A percentile compares a stretch with the other conserved stretches of the same genome.
Evolutionary conservation across 2,329 filamentous ascomycete genomes (phyloP).

Genomic region (Epichloe gansuensis): DNA sequence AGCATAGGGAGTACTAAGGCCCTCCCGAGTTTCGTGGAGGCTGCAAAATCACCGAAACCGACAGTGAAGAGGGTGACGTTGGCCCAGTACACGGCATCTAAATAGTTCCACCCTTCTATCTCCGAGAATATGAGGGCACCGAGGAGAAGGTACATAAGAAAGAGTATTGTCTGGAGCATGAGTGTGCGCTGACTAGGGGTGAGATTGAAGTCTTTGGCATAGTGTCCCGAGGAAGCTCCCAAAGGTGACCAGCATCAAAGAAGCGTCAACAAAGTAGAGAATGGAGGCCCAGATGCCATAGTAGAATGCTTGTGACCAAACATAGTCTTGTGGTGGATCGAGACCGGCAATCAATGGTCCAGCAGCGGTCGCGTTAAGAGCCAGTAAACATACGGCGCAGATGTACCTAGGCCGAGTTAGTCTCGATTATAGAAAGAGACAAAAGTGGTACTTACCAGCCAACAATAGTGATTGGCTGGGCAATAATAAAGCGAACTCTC

Average conservation of each 20-base stretch:
- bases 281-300: slow-evolving; percentile 71
- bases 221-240: slow-evolving; percentile 58
- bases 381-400: slow-evolving; percentile 51
- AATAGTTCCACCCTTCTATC: slow-evolving; percentile 63
- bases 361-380: slow-evolving; percentile 52
- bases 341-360: slow-evolving; percentile 35
- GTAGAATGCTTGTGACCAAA: slow-evolving; percentile 73
- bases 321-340: slow-evolving; percentile 36
- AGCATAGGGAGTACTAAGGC: slow-evolving; percentile 69
- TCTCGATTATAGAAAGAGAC: not conserved
- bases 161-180: slow-evolving; percentile 81
- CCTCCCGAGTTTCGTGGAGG: slow-evolving; percentile 42
- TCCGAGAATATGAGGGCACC: slow-evolving; percentile 64
- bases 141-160: slow-evolving; percentile 68
- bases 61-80: slow-evolving; percentile 58
- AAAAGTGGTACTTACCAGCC: slow-evolving; percentile 47
- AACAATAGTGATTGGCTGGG: slow-evolving; percentile 71
- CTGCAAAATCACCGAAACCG: slow-evolving; percentile 45
- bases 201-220: slow-evolving; percentile 65
- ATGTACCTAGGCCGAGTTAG: slow-evolving; percentile 30
- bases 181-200: slow-evolving; percentile 74
- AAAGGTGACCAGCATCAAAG: slow-evolving; percentile 69
- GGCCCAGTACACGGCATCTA: slow-evolving; percentile 70
- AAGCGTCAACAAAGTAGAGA: slow-evolving; percentile 68
- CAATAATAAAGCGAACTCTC: slow-evolving; percentile 66